A percentile compares a stretch with the other conserved stretches of the same genome.
Evolutionary conservation across 768 basidiomycete species (phyloP).

Genomic region (Panaeolus papilionaceus): DNA sequence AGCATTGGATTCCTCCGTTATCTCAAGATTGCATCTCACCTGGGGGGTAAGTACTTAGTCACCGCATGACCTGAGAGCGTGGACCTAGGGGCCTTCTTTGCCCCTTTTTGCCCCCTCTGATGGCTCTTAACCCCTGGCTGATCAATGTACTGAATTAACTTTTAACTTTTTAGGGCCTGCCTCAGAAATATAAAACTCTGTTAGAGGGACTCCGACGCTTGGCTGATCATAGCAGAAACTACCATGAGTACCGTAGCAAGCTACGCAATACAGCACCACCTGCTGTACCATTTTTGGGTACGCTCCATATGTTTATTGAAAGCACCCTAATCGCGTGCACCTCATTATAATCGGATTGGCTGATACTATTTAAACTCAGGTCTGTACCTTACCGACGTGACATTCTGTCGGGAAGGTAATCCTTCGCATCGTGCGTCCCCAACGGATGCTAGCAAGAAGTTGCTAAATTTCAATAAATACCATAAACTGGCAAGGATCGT

Average conservation of each 20-base stretch:
- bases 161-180: slow-evolving; percentile 61
- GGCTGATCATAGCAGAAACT: slow-evolving; percentile 91
- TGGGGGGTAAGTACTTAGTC: slow-evolving; percentile 74
- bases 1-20: slow-evolving; percentile 94
- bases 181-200: slow-evolving; percentile 83
- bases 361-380: slow-evolving; percentile 46
- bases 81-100: slow-evolving; percentile 10
- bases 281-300: slow-evolving; percentile 94
- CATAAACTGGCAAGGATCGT: slow-evolving; percentile 88
- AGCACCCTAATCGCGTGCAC: slow-evolving; percentile 26
- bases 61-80: slow-evolving; percentile 8
- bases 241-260: slow-evolving; percentile 87
- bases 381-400: slow-evolving; percentile 89
- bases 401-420: slow-evolving; percentile 96
- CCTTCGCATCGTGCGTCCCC: slow-evolving; percentile 85
- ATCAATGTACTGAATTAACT: slow-evolving; percentile 14
- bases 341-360: slow-evolving; percentile 13
- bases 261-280: slow-evolving; percentile 91
- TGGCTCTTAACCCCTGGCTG: neutral
- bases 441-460: slow-evolving; percentile 70
- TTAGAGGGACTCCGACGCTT: slow-evolving; percentile 83
- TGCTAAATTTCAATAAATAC: slow-evolving; percentile 98
- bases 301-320: slow-evolving; percentile 68
- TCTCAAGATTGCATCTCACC: slow-evolving; percentile 89
- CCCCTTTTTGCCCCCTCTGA: neutral